These are phyloP conservation scores for Phytophthora capsici DNA, from an alignment of 352 stramenopile species.

Conservation along the genomic window DNA sequence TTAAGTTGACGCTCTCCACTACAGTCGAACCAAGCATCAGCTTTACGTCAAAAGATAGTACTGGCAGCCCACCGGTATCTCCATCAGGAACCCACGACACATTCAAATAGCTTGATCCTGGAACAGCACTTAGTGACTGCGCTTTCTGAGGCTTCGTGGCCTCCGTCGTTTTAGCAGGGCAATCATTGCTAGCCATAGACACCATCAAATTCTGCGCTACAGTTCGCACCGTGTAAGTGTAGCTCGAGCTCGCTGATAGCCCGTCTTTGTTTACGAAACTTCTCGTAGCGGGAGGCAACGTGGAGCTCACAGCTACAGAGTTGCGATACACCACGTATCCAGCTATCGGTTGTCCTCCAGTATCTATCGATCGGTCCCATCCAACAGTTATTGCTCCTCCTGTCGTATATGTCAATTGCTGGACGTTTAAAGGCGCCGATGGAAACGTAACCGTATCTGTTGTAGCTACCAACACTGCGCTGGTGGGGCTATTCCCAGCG, in stretches of 20 bases:
- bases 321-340: conserved; percentile 67
- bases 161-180: conserved; percentile 35
- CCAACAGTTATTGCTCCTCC: conserved; percentile 64
- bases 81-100: conserved; percentile 44
- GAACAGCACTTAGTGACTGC: conserved; percentile 5
- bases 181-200: conserved; percentile 46
- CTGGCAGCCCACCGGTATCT: conserved; percentile 51
- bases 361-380: conserved; percentile 63
- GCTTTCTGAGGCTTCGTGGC: conserved; percentile 48
- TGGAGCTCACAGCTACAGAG: conserved; percentile 30
- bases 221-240: conserved; percentile 55
- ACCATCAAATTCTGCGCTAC: conserved; percentile 47
- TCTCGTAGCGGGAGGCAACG: conserved; percentile 20
- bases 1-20: conserved; percentile 25
- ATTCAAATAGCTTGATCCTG: conserved; percentile 46
- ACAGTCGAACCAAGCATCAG: conserved; percentile 29
- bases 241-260: conserved; percentile 45
- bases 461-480: conserved; percentile 32
- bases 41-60: conserved; percentile 46
- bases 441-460: conserved; percentile 53
- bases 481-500: conserved; percentile 50
- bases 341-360: conserved; percentile 51
- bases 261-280: conserved; percentile 48
- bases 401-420: conserved; percentile 46
- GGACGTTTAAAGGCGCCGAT: conserved; percentile 53